phyloP scores from a whole-genome alignment of 73 alveolate species.

The Tetrahymena borealis region DNA sequence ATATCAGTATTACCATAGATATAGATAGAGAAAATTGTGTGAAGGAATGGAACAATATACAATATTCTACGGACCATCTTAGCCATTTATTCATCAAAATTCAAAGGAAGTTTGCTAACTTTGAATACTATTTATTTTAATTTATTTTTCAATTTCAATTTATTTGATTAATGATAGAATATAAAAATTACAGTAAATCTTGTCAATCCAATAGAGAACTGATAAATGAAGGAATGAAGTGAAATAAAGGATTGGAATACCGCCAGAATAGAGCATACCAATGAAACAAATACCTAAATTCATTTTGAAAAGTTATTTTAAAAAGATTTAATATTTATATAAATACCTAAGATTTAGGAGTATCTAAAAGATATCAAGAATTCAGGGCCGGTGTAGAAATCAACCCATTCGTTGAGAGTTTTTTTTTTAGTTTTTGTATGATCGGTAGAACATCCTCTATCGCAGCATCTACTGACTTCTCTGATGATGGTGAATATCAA shows the following conservation, averaged over 20 bases:
- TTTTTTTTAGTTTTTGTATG: slow-evolving; percentile 34
- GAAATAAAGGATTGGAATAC: slow-evolving; percentile 52
- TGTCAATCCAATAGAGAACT: slow-evolving; percentile 43
- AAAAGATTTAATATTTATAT: not conserved
- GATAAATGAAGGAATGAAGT: slow-evolving; percentile 27
- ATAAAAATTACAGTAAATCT: slow-evolving; percentile 38
- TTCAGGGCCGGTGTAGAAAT: slow-evolving; percentile 60
- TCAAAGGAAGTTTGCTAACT: slow-evolving; percentile 48
- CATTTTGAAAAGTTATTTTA: not conserved
- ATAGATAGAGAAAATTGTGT: not conserved
- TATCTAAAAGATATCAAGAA: slow-evolving; percentile 56
- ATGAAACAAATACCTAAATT: slow-evolving; percentile 44
- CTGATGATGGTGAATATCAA: slow-evolving; percentile 27
- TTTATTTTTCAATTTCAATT: not conserved
- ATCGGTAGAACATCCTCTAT: slow-evolving; percentile 15
- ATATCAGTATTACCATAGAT: not conserved
- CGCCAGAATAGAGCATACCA: slow-evolving; percentile 53
- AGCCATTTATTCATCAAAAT: slow-evolving; percentile 50
- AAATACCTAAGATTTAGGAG: slow-evolving; percentile 19
- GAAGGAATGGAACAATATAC: not conserved
- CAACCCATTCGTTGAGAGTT: slow-evolving; percentile 43
- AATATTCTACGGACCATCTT: slow-evolving; percentile 28
- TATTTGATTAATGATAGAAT: not conserved
- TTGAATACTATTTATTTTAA: not conserved
- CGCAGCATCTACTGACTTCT: slow-evolving; percentile 22